Evolutionary conservation across 306 rosid genomes (phyloP), one percentile per base, ranked within the genome.

Genomic region (Cicer bijugum): DNA sequence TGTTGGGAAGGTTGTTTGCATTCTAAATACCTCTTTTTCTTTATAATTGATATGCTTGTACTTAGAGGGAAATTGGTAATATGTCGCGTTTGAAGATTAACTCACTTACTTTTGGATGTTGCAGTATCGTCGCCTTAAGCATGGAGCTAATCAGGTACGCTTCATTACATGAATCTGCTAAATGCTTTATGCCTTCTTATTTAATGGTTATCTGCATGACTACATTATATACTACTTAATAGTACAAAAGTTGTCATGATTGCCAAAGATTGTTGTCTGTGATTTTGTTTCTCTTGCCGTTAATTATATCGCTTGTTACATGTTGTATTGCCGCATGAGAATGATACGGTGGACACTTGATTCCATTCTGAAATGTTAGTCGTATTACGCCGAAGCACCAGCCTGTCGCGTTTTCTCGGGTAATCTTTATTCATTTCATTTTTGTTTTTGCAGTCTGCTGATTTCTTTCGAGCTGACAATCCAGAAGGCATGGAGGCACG

Each of bases 101-200:
- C 87, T 74, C 14, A 12, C 55, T 46, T 75, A 59, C 39, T 77
- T 78, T 80, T 64, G 76, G 35, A 81, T 80, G 80, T 81, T 53
- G 57, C 92, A 94, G 99, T 94, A 94, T 81, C 96, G 99, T 17
- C 96, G 99, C 83, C 94, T 91, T 75, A 94, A 94, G 85, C 99
- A 91, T 84, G 97, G 99, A 70, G 64, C 83, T 65, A 94, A 87
- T 88, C 97, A 88, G 99, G 99, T 94, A 75, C 52, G 74, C 63
- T 59, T 77, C 12, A 61, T 80, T 60, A 56, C 67, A 45, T 38
- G 53, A 37, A 65, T 76, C 53, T 75, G 11, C 63, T 37, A 17
- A 78, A 43, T 75, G 12, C n/a, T 33, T 57, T 63, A 69, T 74
- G 19, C 67, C 65, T 78, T 74, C 71, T 78, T 15, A 12, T 10